Evolutionary conservation across 441 rosid genomes (phyloP).

Genomic region (Pelargonium australe): DNA sequence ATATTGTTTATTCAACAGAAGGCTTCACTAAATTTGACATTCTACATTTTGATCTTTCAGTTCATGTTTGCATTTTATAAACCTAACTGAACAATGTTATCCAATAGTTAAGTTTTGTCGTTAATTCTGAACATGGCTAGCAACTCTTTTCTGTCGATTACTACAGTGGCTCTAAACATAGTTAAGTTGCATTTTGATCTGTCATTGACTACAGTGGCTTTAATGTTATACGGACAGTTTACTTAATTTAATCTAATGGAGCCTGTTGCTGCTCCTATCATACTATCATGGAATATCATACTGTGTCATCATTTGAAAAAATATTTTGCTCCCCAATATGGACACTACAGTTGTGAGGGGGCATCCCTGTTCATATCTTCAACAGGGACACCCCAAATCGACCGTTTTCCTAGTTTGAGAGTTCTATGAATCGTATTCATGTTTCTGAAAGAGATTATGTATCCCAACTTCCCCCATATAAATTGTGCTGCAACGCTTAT

Average conservation of each 20-base stretch:
- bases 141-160: neutral
- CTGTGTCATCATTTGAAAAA: neutral
- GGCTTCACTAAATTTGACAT: neutral
- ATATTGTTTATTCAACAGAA: neutral
- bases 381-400: neutral
- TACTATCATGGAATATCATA: neutral
- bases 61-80: neutral
- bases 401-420: neutral
- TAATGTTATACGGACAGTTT: neutral
- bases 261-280: neutral
- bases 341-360: neutral
- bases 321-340: neutral
- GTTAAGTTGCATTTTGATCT: too few relatives aligned
- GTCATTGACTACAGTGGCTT: too few relatives aligned
- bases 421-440: neutral
- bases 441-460: neutral
- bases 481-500: conserved; percentile 9
- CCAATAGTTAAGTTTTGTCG: neutral
- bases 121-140: neutral
- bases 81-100: neutral
- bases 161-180: too few relatives aligned
- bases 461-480: neutral
- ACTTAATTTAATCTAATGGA: neutral
- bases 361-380: neutral
- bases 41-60: neutral